Evolutionary conservation across 176 grass and related monocot species (phyloP), one percentile per base, ranked within the genome.

Genomic region (Phoenix roebelenii): DNA sequence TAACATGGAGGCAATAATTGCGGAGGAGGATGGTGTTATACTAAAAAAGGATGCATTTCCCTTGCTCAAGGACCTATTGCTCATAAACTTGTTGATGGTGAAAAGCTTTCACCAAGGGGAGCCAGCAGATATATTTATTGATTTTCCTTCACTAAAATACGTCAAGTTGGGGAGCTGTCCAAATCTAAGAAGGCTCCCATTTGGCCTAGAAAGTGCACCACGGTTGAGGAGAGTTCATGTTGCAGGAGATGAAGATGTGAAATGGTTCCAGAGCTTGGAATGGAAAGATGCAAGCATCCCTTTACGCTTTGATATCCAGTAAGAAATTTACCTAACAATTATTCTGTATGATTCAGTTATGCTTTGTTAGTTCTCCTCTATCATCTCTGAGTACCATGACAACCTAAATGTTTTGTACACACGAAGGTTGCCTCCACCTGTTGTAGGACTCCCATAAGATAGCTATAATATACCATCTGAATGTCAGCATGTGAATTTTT

Each of bases 141-240:
- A 23, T 49, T 71, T 49, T 57, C 19, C 66, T 25, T 78, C 32
- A 7, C 25, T 78, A 5, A 39, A 57, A 17, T 62, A 48, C 25
- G 3, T 71, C 49, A 50, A 51, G 10, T 2, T 78, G 3, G 30
- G 50, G 5, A 49, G 20, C 5, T 78, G 75, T 54, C 5, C 19
- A 25, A n/a, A 55, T 17, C 15, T 59, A n/a, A n/a, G 16, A 25
- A 57, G 32, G n/a, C 61, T 66, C 5, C 52, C 72, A 23, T 24
- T 74, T 57, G 72, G 52, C 15, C 5, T 2, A 5, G 16, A 74
- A 2, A 65, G 72, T 58, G 72, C 57, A 18, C 57, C 49, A 50
- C 5, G 30, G 3, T 58, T 63, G 65, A 49, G 63, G 18, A 77
- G 54, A n/a, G 51, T 77, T 26, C 35, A 70, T 5, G 39, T 77